These are phyloP conservation scores for Colletotrichum viniferum DNA, from an alignment of 2,329 filamentous ascomycete genomes.

Conservation along the genomic window DNA sequence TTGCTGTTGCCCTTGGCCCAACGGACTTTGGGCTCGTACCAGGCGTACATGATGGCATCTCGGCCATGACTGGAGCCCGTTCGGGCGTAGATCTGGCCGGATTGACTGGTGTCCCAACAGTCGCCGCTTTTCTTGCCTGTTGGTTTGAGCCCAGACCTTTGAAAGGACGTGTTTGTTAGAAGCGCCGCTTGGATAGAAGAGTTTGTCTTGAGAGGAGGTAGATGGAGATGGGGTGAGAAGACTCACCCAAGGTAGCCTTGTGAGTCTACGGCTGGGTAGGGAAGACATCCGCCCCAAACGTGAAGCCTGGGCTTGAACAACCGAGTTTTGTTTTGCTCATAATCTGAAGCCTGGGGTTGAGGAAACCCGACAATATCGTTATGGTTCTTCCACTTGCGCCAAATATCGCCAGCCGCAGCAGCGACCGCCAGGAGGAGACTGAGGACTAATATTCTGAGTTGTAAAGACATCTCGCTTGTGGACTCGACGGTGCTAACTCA, in stretches of 20 bases:
- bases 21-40: neutral
- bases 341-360: neutral
- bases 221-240: neutral
- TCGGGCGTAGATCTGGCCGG: neutral
- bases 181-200: neutral
- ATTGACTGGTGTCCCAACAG: neutral
- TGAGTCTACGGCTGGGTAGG: neutral
- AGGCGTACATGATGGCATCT: neutral
- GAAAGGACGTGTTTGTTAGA: neutral
- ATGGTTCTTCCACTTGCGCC: neutral
- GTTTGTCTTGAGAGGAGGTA: neutral
- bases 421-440: neutral
- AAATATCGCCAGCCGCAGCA: neutral
- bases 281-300: neutral
- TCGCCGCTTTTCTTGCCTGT: neutral
- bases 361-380: neutral
- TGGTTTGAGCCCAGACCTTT: neutral
- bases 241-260: neutral
- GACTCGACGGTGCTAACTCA: neutral
- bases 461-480: neutral
- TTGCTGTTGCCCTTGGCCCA: neutral
- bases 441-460: neutral
- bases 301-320: neutral
- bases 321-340: neutral
- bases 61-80: neutral